Percentiles rank a stretch among this genome's conserved stretches.
Evolutionary conservation across 2,329 filamentous ascomycete genomes (phyloP).

Genomic region (Coniochaeta pulveracea): DNA sequence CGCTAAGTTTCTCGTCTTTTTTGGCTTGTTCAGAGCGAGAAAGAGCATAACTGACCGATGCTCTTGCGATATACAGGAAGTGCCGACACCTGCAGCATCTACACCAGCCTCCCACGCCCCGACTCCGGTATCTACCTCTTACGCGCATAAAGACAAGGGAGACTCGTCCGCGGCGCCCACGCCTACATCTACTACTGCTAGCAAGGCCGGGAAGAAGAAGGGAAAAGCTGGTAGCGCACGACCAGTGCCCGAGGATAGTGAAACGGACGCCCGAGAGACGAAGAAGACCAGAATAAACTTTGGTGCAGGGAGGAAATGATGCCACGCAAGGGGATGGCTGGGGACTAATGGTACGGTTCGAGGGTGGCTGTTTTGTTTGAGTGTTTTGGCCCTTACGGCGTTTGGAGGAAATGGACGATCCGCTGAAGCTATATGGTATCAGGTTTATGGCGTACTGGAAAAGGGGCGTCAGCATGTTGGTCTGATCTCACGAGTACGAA

Average conservation of each 20-base stretch:
- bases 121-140: constrained; percentile 43
- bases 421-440: no score
- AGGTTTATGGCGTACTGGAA: no score
- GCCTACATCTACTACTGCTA: constrained; percentile 38
- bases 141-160: constrained; percentile 29
- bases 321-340: no score
- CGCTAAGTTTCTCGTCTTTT: constrained; percentile 8
- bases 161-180: constrained; percentile 40
- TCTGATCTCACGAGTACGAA: no score
- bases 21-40: constrained; percentile 4
- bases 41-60: constrained; percentile 1
- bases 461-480: no score
- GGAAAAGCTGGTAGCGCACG: constrained; percentile 28
- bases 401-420: no score
- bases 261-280: constrained; percentile 39
- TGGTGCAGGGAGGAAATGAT: constrained; percentile 38
- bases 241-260: constrained; percentile 36
- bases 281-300: constrained; percentile 50
- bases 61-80: constrained; percentile 21
- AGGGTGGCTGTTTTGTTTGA: no score
- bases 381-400: no score
- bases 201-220: constrained; percentile 38
- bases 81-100: constrained; percentile 32
- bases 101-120: constrained; percentile 28
- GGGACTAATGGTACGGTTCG: no score